phyloP scores from a whole-genome alignment of 805 yeast genomes.

The Lachancea sp. region DNA sequence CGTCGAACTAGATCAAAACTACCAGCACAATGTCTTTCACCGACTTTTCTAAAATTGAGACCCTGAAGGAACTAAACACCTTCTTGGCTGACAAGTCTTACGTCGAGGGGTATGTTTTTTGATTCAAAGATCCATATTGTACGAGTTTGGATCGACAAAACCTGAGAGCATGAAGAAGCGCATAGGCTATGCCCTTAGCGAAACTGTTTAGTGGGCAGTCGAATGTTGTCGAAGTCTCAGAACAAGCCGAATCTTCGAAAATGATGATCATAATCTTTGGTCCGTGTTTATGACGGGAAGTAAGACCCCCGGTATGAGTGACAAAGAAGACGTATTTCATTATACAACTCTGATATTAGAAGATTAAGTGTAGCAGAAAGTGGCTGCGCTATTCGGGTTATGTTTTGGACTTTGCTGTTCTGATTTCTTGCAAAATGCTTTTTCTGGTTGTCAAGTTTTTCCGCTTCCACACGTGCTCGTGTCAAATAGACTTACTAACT shows the following conservation, averaged over 20 bases:
- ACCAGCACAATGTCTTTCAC: constrained; percentile 56
- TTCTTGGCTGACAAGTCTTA: constrained; percentile 89
- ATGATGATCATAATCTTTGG: constrained; percentile 73
- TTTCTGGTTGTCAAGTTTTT: too few species aligned
- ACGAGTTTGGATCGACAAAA: background rate
- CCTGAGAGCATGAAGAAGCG: too few species aligned
- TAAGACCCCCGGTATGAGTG: constrained; percentile 96
- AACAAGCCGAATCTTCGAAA: constrained; percentile 7
- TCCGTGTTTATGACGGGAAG: constrained; percentile 97
- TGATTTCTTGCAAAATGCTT: too few species aligned
- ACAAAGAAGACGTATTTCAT: constrained; percentile 38
- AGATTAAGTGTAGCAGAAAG: background rate
- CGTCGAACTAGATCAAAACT: constrained; percentile 13
- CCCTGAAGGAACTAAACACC: constrained; percentile 69
- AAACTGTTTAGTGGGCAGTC: too few species aligned
- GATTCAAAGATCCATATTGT: too few species aligned
- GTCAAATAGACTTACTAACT: constrained; percentile 4
- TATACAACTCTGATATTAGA: constrained; percentile 11
- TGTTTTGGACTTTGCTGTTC: background rate
- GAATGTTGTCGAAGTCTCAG: background rate
- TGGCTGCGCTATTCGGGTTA: background rate
- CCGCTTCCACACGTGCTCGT: too few species aligned
- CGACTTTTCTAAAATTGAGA: constrained; percentile 74
- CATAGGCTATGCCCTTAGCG: too few species aligned
- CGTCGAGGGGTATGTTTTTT: constrained; percentile 84